Base-by-base conservation (phyloP, 768 basidiomycete species). In the Trametes maxima region DNA sequence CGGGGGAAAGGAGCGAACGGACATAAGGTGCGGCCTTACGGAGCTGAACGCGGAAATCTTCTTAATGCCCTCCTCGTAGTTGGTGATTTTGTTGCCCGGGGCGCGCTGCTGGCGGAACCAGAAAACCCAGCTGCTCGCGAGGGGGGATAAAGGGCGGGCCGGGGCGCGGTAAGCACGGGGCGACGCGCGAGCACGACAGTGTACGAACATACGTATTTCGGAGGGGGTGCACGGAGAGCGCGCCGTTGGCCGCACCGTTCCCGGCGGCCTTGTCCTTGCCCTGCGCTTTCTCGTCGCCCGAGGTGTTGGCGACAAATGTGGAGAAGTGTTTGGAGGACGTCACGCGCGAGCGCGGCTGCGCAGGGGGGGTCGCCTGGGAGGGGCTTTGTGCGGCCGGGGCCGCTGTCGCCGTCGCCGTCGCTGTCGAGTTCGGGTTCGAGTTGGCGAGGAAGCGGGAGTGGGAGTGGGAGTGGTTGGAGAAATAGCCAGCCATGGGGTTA, bases 51-150 rank as follows among this genome's bases (percentile, higher is more conserved):
- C 86, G 5, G 94, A 86, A 48, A 98, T 87, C 74, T 89, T 90
- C 77, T 94, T 94, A 70, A 98, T 96, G 28, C 94, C 94, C 70
- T 96, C 94, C 69, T 97, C 95, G 70, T 98, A 97, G 70, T 85
- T 94, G 12, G 87, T 82, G 64, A 92, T 87, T 76, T 95, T 96
- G 63, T 90, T 93, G 14, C 93, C 94, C 16, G 93, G 92, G 2
- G 90, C 80, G 63, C 92, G 89, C 72, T 96, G 94, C 70, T 94
- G 90, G 64, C 92, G 85, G 77, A 93, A 95, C 89, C 90, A 95
- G 72, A 94, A 94, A 6, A 92, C 83, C 93, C 93, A 95, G 59
- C 91, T 93, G 70, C 43, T 33, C 47, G 53, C 42, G 55, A 33
- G 28, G 25, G 25, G 25, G 47, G 39, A 19, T 24, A 36, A 39